phyloP scores from a whole-genome alignment of 805 yeast genomes.

The Nakazawaea molendinolei region DNA sequence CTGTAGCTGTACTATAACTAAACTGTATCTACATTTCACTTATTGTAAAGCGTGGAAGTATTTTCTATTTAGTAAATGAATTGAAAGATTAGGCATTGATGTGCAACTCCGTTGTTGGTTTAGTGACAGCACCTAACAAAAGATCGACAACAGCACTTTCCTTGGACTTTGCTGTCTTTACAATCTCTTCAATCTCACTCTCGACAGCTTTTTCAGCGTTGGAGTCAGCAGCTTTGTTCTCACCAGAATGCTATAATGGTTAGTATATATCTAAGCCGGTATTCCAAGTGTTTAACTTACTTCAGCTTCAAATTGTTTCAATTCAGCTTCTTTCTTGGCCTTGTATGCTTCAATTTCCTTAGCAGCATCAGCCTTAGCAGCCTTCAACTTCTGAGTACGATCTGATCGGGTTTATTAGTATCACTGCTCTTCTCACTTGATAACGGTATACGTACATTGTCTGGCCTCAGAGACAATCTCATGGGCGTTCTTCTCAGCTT shows the following conservation, averaged over 20 bases:
- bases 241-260: slow-evolving; percentile 48
- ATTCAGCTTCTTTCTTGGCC: slow-evolving; percentile 74
- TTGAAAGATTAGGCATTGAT: slow-evolving; percentile 46
- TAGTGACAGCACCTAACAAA: slow-evolving; percentile 71
- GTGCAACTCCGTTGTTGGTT: slow-evolving; percentile 80
- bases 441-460: slow-evolving; percentile 45
- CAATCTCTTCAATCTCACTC: slow-evolving; percentile 60
- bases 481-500: slow-evolving; percentile 95
- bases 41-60: not conserved
- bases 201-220: slow-evolving; percentile 74
- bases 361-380: slow-evolving; percentile 91
- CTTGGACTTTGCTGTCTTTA: slow-evolving; percentile 56
- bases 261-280: not conserved
- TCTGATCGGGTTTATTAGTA: slow-evolving; percentile 25
- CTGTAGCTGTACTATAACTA: no score
- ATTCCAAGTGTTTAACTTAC: slow-evolving; percentile 18
- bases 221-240: slow-evolving; percentile 69
- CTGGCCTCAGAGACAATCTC: slow-evolving; percentile 91
- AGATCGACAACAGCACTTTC: slow-evolving; percentile 63
- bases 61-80: not conserved
- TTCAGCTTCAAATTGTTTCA: slow-evolving; percentile 62
- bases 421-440: not conserved
- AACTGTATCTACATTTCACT: not conserved
- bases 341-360: slow-evolving; percentile 84
- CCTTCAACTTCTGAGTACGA: slow-evolving; percentile 83